Evolutionary conservation across 768 basidiomycete genomes (phyloP).

Genomic region (Mycena filopes): DNA sequence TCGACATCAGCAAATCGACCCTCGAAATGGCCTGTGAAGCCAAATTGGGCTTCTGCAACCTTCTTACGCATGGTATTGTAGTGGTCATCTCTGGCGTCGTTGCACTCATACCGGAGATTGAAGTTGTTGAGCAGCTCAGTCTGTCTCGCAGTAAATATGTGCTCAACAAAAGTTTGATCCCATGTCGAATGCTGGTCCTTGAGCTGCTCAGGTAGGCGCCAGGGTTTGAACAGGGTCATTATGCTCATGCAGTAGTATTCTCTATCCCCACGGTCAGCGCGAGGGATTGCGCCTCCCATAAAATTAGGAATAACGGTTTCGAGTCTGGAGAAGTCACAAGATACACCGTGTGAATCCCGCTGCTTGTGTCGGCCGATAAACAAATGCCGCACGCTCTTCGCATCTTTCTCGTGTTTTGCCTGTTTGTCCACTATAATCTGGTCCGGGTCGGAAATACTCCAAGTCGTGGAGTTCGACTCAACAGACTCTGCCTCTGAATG

Average conservation of each 20-base stretch:
- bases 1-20: not conserved
- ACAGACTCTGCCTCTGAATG: no score
- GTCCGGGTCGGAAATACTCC: not conserved
- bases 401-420: not conserved
- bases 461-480: not conserved
- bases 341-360: not conserved
- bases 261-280: slow-evolving; percentile 41
- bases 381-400: not conserved
- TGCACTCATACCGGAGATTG: slow-evolving; percentile 43
- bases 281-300: slow-evolving; percentile 38
- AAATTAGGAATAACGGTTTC: slow-evolving; percentile 39
- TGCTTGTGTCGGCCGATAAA: not conserved
- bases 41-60: slow-evolving; percentile 1
- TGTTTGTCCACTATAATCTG: not conserved
- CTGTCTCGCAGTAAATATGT: slow-evolving; percentile 32
- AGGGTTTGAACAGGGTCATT: slow-evolving; percentile 40
- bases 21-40: not conserved
- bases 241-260: slow-evolving; percentile 45
- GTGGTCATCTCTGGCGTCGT: slow-evolving; percentile 45
- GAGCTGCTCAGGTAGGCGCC: slow-evolving; percentile 37
- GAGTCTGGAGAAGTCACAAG: not conserved
- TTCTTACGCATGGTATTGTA: slow-evolving; percentile 29
- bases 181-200: slow-evolving; percentile 31
- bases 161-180: slow-evolving; percentile 29
- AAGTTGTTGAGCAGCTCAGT: slow-evolving; percentile 37